Evolutionary conservation across 495 filamentous ascomycete genomes (phyloP), one percentile per base, ranked within the genome.

Genomic region (Beverwykella pulmonaria): DNA sequence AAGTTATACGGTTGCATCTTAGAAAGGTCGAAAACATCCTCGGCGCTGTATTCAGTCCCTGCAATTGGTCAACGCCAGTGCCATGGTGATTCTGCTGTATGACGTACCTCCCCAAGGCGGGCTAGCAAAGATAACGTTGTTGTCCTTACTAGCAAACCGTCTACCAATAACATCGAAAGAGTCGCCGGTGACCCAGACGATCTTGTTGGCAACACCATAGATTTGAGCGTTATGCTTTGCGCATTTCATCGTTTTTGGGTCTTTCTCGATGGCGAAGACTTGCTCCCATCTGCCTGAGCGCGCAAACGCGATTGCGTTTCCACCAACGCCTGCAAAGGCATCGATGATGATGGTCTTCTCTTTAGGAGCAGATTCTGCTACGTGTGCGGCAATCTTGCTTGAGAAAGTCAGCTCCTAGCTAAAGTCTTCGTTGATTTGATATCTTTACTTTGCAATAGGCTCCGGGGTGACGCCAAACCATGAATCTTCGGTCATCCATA

Each of bases 381-480:
- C 74, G 70, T 98, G 88, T 22, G 82, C 67, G n/a, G 92, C 92
- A 63, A 97, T 90, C 76, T 88, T 84, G 58, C 91, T 94, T 32
- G 20, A 20, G n/a, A 54, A 58, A 52, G 53, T 25, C 61, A 53
- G 59, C n/a, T 53, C 59, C 26, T 71, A 2, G 25, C 36, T 36
- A 22, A 34, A 26, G 17, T 36, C 52, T 29, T 3, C 3, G 41
- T 36, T n/a, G 53, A 15, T 22, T 34, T 20, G 36, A 7, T 15
- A 2, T 27, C 6, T 81, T 68, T 82, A 95, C 92, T 80, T 86
- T 39, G 94, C 94, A 23, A 98, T 84, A 12, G 87, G 89, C 76
- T 98, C 94, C 14, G 94, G 92, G 0, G 94, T 98, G 9, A 98
- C 90, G 49, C 92, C 95, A 77, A 92, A 98, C 94, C 94, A 98